Evolutionary conservation across 345 rosid genomes (phyloP).

Genomic region (Noccaea bulbosa): DNA sequence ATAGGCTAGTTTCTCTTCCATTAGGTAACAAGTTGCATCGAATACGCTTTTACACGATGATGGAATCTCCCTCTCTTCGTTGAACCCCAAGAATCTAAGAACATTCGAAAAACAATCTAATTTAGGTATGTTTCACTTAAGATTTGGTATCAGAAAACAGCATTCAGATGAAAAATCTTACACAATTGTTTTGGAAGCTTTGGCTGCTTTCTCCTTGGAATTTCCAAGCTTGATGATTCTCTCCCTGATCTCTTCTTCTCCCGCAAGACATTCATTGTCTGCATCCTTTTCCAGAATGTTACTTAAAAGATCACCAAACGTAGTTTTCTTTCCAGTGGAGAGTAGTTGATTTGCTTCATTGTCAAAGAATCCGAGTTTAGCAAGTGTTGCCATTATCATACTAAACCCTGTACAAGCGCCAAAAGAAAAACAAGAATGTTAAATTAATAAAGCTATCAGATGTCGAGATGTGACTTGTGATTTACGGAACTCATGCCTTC

Average conservation of each 20-base stretch:
- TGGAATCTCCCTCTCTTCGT: constrained; percentile 66
- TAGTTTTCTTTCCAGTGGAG: constrained; percentile 45
- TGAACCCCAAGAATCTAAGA: constrained; percentile 73
- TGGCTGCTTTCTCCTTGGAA: constrained; percentile 61
- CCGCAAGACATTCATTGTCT: constrained; percentile 38
- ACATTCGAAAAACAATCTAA: constrained; percentile 10
- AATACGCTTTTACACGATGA: constrained; percentile 63
- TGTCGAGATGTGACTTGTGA: neutral
- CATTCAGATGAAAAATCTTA: constrained; percentile 42
- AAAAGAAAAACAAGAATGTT: constrained; percentile 14
- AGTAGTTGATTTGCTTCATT: constrained; percentile 57
- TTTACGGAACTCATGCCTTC: constrained; percentile 55
- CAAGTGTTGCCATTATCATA: constrained; percentile 69
- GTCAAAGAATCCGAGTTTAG: constrained; percentile 72
- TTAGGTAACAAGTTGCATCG: constrained; percentile 63
- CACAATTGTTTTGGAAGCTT: constrained; percentile 76
- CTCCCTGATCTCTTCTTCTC: constrained; percentile 65
- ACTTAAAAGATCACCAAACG: constrained; percentile 61
- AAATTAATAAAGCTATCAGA: neutral
- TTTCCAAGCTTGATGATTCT: constrained; percentile 64
- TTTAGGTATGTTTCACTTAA: constrained; percentile 16
- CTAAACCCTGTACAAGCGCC: constrained; percentile 63
- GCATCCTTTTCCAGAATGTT: constrained; percentile 49
- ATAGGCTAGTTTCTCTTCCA: constrained; percentile 88
- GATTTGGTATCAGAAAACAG: constrained; percentile 8